phyloP scores from a whole-genome alignment of 2,329 filamentous ascomycete species.

The Epichloe sibirici region DNA sequence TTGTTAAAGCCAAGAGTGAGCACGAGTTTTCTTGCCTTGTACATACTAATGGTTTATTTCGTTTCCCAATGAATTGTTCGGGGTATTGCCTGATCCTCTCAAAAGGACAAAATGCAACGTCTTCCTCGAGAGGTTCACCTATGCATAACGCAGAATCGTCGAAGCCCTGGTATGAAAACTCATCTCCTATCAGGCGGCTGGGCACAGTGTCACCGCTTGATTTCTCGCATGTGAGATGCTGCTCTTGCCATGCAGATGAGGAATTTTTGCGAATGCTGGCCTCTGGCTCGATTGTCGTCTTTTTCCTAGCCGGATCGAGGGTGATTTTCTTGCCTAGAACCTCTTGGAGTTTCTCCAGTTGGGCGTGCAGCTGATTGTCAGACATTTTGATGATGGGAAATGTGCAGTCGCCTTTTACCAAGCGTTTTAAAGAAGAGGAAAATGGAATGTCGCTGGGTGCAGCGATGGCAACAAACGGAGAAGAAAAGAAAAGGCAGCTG shows the following conservation, averaged over 20 bases:
- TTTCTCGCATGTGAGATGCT: not conserved
- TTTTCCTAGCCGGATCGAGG: not conserved
- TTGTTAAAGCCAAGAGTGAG: not conserved
- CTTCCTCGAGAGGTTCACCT: conserved; percentile 13
- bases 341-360: conserved; percentile 8
- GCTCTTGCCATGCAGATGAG: not conserved
- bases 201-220: not conserved
- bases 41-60: conserved; percentile 35
- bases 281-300: not conserved
- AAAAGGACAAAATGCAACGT: conserved; percentile 36
- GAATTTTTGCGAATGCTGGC: not conserved
- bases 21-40: not conserved
- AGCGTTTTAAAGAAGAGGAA: not conserved
- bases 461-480: not conserved
- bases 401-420: not conserved
- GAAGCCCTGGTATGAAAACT: conserved; percentile 3
- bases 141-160: conserved; percentile 13
- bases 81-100: conserved; percentile 45
- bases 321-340: conserved; percentile 7
- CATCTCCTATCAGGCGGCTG: not conserved
- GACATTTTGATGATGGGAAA: not conserved
- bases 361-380: conserved; percentile 4
- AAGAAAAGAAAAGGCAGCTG: not conserved
- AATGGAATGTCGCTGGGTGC: not conserved
- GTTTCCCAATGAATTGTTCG: conserved; percentile 42